Conservation (phyloP, 768 basidiomycete genomes). For the Termitomyces sp. region DNA sequence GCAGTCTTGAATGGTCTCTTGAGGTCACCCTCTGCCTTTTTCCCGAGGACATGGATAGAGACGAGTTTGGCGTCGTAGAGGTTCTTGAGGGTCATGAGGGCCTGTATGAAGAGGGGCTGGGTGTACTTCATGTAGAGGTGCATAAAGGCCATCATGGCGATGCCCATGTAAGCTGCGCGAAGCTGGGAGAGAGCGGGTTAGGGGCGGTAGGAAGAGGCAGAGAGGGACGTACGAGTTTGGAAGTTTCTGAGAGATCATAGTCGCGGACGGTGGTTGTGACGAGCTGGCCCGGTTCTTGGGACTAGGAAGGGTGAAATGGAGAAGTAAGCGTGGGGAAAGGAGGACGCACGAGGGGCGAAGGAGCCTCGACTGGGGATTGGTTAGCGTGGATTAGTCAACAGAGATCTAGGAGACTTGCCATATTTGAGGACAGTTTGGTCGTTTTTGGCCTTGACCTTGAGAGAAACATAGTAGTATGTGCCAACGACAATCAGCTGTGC, state of each 20-base stretch:
- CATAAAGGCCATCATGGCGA: slow-evolving; percentile 89
- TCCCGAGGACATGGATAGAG: slow-evolving; percentile 77
- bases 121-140: slow-evolving; percentile 95
- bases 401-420: slow-evolving; percentile 38
- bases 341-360: slow-evolving; percentile 68
- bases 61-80: slow-evolving; percentile 85
- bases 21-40: slow-evolving; percentile 79
- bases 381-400: slow-evolving; percentile 4
- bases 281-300: slow-evolving; percentile 65
- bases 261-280: slow-evolving; percentile 91
- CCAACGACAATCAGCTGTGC: slow-evolving; percentile 70
- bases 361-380: slow-evolving; percentile 62
- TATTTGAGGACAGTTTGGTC: slow-evolving; percentile 97
- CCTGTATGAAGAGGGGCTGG: slow-evolving; percentile 94
- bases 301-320: slow-evolving; percentile 29
- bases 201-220: not conserved
- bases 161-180: slow-evolving; percentile 63
- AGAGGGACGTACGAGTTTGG: slow-evolving; percentile 61
- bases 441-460: slow-evolving; percentile 88
- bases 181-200: slow-evolving; percentile 34
- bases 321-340: not conserved
- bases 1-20: slow-evolving; percentile 84
- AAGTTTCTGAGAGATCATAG: slow-evolving; percentile 87
- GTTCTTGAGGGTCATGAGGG: slow-evolving; percentile 91
- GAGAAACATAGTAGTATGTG: slow-evolving; percentile 77